These are phyloP conservation scores for Saussurea involucrata DNA, from an alignment of 129 eudicot species.

Conservation along the genomic window DNA sequence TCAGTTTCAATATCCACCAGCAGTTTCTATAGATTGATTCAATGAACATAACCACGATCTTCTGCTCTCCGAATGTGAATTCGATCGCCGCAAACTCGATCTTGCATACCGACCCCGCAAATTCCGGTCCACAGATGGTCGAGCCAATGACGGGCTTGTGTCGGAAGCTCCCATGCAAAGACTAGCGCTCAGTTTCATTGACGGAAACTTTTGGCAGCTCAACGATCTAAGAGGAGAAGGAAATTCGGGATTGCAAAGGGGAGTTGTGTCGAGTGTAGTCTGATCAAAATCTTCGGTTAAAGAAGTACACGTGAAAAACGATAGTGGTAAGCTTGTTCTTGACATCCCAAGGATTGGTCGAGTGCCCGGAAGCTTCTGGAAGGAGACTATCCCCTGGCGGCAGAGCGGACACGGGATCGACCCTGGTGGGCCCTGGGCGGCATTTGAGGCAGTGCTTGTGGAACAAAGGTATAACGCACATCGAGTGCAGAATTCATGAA, in stretches of 20 bases:
- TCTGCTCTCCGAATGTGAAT: slow-evolving; percentile 52
- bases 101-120: slow-evolving; percentile 31
- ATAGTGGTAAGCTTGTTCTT: slow-evolving; percentile 56
- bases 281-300: slow-evolving; percentile 27
- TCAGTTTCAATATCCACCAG: slow-evolving; percentile 34
- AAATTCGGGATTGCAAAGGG: slow-evolving; percentile 60
- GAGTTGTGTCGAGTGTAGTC: slow-evolving; percentile 38
- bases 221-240: slow-evolving; percentile 60
- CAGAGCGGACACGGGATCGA: slow-evolving; percentile 89
- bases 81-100: slow-evolving; percentile 59
- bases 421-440: slow-evolving; percentile 74
- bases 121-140: slow-evolving; percentile 28
- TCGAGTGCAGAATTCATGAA: slow-evolving; percentile 78
- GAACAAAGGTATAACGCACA: slow-evolving; percentile 83
- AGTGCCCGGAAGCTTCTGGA: slow-evolving; percentile 55
- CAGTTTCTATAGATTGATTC: slow-evolving; percentile 57
- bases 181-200: slow-evolving; percentile 57
- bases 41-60: slow-evolving; percentile 84
- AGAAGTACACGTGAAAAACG: slow-evolving; percentile 60
- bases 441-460: slow-evolving; percentile 42
- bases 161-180: slow-evolving; percentile 72
- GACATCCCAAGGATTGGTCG: slow-evolving; percentile 43
- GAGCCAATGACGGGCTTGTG: slow-evolving; percentile 37
- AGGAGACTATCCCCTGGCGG: slow-evolving; percentile 77
- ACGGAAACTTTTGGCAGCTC: slow-evolving; percentile 70